These are phyloP conservation scores for Liriodendron chinense DNA, from an alignment of 164 flowering plant genomes.

Conservation along the genomic window DNA sequence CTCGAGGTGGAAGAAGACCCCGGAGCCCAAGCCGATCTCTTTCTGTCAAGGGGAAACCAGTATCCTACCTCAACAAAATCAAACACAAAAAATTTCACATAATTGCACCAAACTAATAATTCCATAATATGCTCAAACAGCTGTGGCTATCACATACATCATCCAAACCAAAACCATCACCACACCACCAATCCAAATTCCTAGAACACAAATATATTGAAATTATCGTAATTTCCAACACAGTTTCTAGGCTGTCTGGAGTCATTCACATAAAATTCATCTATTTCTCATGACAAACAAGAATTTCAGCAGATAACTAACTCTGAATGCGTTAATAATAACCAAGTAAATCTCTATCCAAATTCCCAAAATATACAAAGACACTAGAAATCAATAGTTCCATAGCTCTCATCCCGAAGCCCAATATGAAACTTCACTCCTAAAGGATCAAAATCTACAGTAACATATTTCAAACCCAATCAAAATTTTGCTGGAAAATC, in stretches of 20 bases:
- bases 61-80: slow-evolving; percentile 59
- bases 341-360: neutral
- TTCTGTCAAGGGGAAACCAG: slow-evolving; percentile 93
- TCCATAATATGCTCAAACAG: neutral
- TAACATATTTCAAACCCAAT: too few species aligned
- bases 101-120: neutral
- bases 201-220: neutral
- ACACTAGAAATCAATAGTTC: neutral
- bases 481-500: too few species aligned
- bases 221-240: neutral
- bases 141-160: neutral
- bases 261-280: neutral
- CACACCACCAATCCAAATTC: neutral
- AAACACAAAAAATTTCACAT: neutral
- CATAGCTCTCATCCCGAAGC: too few species aligned
- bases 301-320: neutral
- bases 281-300: neutral
- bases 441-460: too few species aligned
- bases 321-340: neutral
- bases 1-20: slow-evolving; percentile 96
- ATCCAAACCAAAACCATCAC: neutral
- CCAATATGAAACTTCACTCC: too few species aligned
- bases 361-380: neutral
- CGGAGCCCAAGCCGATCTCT: slow-evolving; percentile 98
- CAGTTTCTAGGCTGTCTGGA: neutral